Evolutionary conservation across 768 basidiomycete species (phyloP).

Genomic region (Suillus discolor): DNA sequence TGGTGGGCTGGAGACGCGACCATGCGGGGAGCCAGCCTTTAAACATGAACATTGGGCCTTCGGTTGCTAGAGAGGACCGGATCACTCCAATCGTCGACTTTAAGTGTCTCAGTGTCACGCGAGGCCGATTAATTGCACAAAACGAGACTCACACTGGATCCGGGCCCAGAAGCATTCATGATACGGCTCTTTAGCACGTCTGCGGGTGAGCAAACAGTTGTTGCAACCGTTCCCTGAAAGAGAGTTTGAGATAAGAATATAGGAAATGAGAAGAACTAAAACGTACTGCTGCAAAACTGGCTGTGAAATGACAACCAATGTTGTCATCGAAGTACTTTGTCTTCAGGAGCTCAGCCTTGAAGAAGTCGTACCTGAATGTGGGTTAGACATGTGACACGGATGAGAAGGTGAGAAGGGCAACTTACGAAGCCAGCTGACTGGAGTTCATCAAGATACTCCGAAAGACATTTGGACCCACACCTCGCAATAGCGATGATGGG

Average conservation of each 20-base stretch:
- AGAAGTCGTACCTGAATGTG: slow-evolving; percentile 76
- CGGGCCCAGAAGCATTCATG: slow-evolving; percentile 87
- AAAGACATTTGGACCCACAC: slow-evolving; percentile 83
- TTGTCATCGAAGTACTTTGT: slow-evolving; percentile 78
- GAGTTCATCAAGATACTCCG: slow-evolving; percentile 90
- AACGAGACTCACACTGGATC: slow-evolving; percentile 59
- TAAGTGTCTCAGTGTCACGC: not conserved
- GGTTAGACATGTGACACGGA: not conserved
- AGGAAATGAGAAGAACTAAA: not conserved
- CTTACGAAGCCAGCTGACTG: slow-evolving; percentile 87
- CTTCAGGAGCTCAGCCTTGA: slow-evolving; percentile 82
- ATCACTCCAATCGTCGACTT: slow-evolving; percentile 77
- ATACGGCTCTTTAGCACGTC: slow-evolving; percentile 89
- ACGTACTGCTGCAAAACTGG: slow-evolving; percentile 82
- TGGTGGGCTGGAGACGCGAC: slow-evolving; percentile 84
- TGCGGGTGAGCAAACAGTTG: slow-evolving; percentile 86
- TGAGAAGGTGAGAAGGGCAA: slow-evolving; percentile 12
- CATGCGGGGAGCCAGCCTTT: slow-evolving; percentile 91
- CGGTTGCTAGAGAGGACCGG: slow-evolving; percentile 62
- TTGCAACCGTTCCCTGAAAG: slow-evolving; percentile 81
- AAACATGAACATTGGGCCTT: slow-evolving; percentile 91
- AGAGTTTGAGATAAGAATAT: not conserved
- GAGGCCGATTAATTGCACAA: not conserved
- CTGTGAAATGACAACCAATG: slow-evolving; percentile 80
- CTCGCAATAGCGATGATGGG: slow-evolving; percentile 69